A percentile compares a stretch with the other conserved stretches of the same genome.
phyloP scores from a whole-genome alignment of 139 green algal genomes.

The Chloropicon primus region DNA sequence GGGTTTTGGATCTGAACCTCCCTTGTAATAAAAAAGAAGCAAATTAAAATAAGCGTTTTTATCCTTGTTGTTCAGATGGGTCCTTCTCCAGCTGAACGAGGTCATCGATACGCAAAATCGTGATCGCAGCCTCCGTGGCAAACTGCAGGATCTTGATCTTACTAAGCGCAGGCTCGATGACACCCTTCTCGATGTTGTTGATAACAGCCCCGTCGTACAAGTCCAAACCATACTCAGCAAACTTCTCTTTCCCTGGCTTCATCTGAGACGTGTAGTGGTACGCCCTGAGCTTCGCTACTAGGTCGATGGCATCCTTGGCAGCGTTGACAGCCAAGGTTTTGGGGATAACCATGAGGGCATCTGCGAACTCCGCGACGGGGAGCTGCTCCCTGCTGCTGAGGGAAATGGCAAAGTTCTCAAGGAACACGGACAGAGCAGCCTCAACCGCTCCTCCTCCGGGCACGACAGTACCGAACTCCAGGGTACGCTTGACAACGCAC shows the following conservation, averaged over 20 bases:
- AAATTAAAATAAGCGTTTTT: neutral
- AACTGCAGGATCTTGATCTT: slow-evolving; percentile 97
- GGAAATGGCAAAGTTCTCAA: slow-evolving; percentile 90
- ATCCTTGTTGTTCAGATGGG: neutral
- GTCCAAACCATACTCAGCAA: slow-evolving; percentile 53
- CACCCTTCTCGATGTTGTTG: slow-evolving; percentile 87
- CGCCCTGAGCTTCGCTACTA: slow-evolving; percentile 83
- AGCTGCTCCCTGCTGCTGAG: slow-evolving; percentile 92
- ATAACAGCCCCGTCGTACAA: slow-evolving; percentile 46
- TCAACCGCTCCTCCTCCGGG: slow-evolving; percentile 84
- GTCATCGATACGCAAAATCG: slow-evolving; percentile 97
- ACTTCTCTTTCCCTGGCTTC: slow-evolving; percentile 23
- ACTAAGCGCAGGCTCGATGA: slow-evolving; percentile 85
- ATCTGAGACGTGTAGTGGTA: slow-evolving; percentile 84
- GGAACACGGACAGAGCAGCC: slow-evolving; percentile 78
- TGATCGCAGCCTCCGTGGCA: slow-evolving; percentile 97
- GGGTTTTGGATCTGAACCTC: too few species aligned
- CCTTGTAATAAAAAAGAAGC: neutral
- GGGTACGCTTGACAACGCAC: slow-evolving; percentile 93
- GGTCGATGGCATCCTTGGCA: slow-evolving; percentile 86
- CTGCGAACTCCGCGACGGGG: slow-evolving; percentile 86
- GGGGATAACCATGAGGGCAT: slow-evolving; percentile 77
- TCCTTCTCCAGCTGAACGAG: slow-evolving; percentile 67
- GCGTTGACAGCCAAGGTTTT: slow-evolving; percentile 92
- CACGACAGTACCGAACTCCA: slow-evolving; percentile 78